phyloP scores from a whole-genome alignment of 2,329 filamentous ascomycete genomes.

The Aspergillus alliaceus region DNA sequence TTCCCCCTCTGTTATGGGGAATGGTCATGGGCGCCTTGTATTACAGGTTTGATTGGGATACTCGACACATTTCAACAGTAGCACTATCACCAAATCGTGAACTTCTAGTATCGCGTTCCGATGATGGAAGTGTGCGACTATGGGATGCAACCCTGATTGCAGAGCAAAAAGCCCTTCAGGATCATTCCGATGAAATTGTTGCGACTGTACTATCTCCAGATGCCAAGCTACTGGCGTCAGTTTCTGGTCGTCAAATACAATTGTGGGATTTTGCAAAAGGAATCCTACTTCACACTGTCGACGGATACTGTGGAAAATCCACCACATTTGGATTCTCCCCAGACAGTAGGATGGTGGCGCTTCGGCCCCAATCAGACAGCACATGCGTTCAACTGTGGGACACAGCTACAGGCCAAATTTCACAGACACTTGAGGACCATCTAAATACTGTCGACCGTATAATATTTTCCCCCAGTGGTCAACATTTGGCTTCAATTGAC shows the following conservation, averaged over 20 bases:
- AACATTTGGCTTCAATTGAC: neutral
- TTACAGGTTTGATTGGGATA: neutral
- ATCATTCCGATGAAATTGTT: neutral
- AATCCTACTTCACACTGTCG: neutral
- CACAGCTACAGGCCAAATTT: neutral
- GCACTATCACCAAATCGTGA: neutral
- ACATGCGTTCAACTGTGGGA: neutral
- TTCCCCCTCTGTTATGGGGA: neutral
- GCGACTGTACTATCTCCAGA: neutral
- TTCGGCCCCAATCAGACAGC: neutral
- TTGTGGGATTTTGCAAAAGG: neutral
- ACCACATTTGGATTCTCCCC: neutral
- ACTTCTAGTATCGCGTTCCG: neutral
- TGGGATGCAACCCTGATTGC: neutral
- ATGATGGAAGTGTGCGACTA: neutral
- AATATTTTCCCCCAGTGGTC: neutral
- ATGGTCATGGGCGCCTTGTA: neutral
- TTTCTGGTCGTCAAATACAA: neutral
- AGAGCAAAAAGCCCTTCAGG: neutral
- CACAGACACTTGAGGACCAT: neutral
- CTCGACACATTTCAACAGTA: neutral
- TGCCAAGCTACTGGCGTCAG: neutral
- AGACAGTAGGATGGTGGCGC: neutral
- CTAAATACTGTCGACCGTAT: neutral
- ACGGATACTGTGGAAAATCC: neutral